Percentiles rank a stretch among this genome's conserved stretches.
Conservation (phyloP, 2,329 filamentous ascomycete species). For the Sporothrix brasiliensis region DNA sequence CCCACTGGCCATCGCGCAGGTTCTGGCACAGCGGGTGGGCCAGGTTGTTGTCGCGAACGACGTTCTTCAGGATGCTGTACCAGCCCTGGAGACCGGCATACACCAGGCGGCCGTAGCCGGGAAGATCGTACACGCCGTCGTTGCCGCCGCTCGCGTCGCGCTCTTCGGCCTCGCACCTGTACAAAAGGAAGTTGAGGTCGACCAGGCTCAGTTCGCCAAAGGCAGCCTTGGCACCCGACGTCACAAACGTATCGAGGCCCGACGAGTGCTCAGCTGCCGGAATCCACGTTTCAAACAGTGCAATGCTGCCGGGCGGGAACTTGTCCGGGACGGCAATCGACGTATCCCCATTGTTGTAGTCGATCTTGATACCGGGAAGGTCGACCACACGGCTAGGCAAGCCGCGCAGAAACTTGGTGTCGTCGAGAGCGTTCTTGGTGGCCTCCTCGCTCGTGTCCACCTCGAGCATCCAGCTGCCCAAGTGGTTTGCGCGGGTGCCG, state of each 20-base stretch:
- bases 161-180: constrained; percentile 88
- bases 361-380: constrained; percentile 72
- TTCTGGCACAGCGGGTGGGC: constrained; percentile 94
- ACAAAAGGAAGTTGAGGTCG: constrained; percentile 89
- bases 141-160: constrained; percentile 74
- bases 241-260: constrained; percentile 84
- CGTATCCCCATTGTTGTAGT: constrained; percentile 72
- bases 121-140: constrained; percentile 88
- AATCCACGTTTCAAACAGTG: constrained; percentile 94
- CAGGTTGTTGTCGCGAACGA: constrained; percentile 86
- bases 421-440: constrained; percentile 64
- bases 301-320: constrained; percentile 92
- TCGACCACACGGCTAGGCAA: constrained; percentile 81
- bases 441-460: constrained; percentile 77
- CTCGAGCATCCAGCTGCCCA: constrained; percentile 91
- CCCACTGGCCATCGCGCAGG: constrained; percentile 87
- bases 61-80: constrained; percentile 87
- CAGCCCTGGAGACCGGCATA: constrained; percentile 98
- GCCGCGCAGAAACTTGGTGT: constrained; percentile 73
- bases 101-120: constrained; percentile 78
- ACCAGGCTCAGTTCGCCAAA: constrained; percentile 74
- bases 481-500: constrained; percentile 80
- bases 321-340: constrained; percentile 77
- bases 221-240: constrained; percentile 75
- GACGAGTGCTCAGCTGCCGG: constrained; percentile 81